These are phyloP conservation scores for Chalciporus chontae DNA, from an alignment of 768 basidiomycete species.

Conservation along the genomic window DNA sequence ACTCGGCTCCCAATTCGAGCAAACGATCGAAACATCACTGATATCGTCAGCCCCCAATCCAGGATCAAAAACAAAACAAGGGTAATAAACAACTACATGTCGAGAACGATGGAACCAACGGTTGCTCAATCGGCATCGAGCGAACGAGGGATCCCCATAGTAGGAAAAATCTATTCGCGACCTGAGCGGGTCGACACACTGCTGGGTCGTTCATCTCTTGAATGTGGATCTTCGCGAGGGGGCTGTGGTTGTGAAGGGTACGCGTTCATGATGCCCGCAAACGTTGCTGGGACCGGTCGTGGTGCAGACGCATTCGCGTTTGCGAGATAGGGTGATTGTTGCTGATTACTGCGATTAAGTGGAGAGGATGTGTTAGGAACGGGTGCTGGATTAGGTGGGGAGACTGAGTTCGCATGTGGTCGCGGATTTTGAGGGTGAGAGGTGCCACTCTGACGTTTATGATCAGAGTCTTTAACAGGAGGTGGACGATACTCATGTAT, in stretches of 20 bases:
- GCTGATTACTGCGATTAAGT: conserved; percentile 18
- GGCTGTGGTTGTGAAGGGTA: conserved; percentile 40
- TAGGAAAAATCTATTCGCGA: conserved; percentile 11
- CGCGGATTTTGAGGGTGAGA: conserved; percentile 12
- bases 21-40: not conserved
- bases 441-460: conserved; percentile 15
- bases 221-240: conserved; percentile 22
- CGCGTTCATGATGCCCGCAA: conserved; percentile 73
- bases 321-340: conserved; percentile 20
- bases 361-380: conserved; percentile 16
- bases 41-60: not conserved
- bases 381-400: conserved; percentile 23
- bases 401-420: conserved; percentile 13
- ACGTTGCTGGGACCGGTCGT: conserved; percentile 46
- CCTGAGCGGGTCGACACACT: conserved; percentile 12
- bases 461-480: conserved; percentile 15
- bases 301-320: conserved; percentile 14
- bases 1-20: not conserved
- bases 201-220: conserved; percentile 22
- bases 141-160: not conserved
- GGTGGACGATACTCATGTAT: conserved; percentile 33
- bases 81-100: conserved; percentile 5
- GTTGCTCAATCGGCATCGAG: not conserved
- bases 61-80: not conserved
- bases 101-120: not conserved